Conservation (phyloP, 306 rosid genomes). For the Abrus precatorius region DNA sequence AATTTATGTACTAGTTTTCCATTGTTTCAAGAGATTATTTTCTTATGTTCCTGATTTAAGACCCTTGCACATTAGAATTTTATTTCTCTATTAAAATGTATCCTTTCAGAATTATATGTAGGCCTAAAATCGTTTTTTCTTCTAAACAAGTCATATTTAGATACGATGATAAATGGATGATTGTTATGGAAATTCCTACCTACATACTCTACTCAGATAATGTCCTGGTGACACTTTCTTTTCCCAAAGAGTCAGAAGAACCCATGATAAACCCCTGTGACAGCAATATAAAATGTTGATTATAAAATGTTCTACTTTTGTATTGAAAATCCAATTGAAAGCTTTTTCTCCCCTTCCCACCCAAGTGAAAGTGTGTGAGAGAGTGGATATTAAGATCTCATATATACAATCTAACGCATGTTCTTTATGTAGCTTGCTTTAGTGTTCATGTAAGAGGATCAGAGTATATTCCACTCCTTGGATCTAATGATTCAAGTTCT, state of each 20-base stretch:
- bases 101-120: background rate
- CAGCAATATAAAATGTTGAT: slow-evolving; percentile 15
- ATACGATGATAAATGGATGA: slow-evolving; percentile 20
- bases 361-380: background rate
- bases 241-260: background rate
- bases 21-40: background rate
- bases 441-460: slow-evolving; percentile 95
- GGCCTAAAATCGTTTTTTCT: background rate
- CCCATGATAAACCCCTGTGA: background rate
- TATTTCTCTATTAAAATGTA: background rate
- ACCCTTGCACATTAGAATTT: slow-evolving; percentile 14
- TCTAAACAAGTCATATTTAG: background rate
- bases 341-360: background rate
- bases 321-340: slow-evolving; percentile 17
- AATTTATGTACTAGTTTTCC: slow-evolving; percentile 34
- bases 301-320: background rate
- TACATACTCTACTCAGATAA: background rate
- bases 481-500: slow-evolving; percentile 77
- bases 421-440: slow-evolving; percentile 82
- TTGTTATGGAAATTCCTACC: slow-evolving; percentile 1
- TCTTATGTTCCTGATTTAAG: slow-evolving; percentile 13
- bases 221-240: background rate
- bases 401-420: background rate
- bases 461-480: slow-evolving; percentile 85
- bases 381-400: background rate